A percentile compares a stretch with the other conserved stretches of the same genome.
Evolutionary conservation across 2,329 filamentous ascomycete species (phyloP).

Genomic region (Aspergillus candidus): DNA sequence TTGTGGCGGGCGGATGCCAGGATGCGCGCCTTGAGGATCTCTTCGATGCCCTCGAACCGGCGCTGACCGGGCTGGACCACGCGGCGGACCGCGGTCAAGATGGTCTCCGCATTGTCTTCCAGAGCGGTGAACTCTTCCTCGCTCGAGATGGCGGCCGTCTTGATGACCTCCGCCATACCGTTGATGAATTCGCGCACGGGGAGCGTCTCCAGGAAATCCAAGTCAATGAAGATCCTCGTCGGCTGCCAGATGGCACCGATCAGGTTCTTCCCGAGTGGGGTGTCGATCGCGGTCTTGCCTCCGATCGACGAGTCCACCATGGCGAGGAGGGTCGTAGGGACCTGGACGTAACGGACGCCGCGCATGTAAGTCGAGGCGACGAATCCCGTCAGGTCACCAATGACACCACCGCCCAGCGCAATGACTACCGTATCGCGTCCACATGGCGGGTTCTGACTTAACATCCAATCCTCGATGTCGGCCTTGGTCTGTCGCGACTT

Average conservation of each 20-base stretch:
- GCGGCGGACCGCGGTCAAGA: constrained; percentile 65
- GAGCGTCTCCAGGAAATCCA: constrained; percentile 83
- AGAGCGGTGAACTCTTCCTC: constrained; percentile 77
- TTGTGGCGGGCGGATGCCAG: constrained; percentile 89
- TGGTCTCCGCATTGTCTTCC: constrained; percentile 71
- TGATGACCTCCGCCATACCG: constrained; percentile 96
- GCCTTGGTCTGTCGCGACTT: constrained; percentile 92
- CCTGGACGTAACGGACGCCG: constrained; percentile 90
- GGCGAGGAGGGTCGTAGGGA: constrained; percentile 85
- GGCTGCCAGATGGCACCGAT: constrained; percentile 97
- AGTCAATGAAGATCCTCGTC: constrained; percentile 85
- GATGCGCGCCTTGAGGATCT: constrained; percentile 71
- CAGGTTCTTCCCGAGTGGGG: constrained; percentile 90
- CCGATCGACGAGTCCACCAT: constrained; percentile 99
- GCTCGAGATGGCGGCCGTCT: constrained; percentile 95
- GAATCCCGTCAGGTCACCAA: constrained; percentile 96
- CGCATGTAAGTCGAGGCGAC: constrained; percentile 98
- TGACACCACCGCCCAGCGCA: constrained; percentile 90
- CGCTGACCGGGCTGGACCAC: constrained; percentile 50
- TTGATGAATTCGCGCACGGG: constrained; percentile 93
- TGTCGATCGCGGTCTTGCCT: constrained; percentile 97
- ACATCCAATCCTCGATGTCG: constrained; percentile 95
- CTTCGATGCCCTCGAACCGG: constrained; percentile 64
- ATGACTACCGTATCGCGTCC: constrained; percentile 92
- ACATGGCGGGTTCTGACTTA: constrained; percentile 72